Conservation (phyloP, 2,329 filamentous ascomycete species). For the Massarina eburnea region DNA sequence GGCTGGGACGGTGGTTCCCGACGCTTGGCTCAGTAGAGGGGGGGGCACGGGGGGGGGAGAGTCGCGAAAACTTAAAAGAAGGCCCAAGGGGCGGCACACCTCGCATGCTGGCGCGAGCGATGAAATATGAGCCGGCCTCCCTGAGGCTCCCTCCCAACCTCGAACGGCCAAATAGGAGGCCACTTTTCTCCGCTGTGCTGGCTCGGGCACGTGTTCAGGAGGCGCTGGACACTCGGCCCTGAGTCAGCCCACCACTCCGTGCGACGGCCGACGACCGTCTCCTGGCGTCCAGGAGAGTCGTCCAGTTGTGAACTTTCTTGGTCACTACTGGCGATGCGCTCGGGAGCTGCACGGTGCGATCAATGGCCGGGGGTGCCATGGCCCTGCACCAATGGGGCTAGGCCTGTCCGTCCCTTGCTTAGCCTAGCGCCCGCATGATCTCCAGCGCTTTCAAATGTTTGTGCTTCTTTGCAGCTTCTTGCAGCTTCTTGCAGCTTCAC, state of each 20-base stretch:
- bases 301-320: too few relatives aligned
- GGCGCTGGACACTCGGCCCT: too few relatives aligned
- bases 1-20: too few relatives aligned
- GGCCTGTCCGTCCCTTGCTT: background rate
- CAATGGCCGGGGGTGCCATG: background rate
- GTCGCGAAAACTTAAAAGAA: background rate
- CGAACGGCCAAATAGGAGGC: background rate
- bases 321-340: background rate
- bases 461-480: background rate
- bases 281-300: too few relatives aligned
- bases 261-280: too few relatives aligned
- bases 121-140: background rate
- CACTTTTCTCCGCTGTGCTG: background rate
- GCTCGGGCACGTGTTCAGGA: background rate
- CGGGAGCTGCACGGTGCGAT: background rate
- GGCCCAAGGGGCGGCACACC: background rate
- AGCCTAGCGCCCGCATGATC: background rate
- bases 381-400: constrained; percentile 1
- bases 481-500: background rate
- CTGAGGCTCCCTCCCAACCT: too few relatives aligned
- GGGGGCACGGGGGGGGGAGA: background rate
- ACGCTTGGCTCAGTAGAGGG: too few relatives aligned
- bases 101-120: constrained; percentile 5
- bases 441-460: background rate
- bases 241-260: too few relatives aligned